A percentile compares a stretch with the other conserved stretches of the same genome.
Conservation (phyloP, 495 filamentous ascomycete genomes). For the Amniculicola lignicola region DNA sequence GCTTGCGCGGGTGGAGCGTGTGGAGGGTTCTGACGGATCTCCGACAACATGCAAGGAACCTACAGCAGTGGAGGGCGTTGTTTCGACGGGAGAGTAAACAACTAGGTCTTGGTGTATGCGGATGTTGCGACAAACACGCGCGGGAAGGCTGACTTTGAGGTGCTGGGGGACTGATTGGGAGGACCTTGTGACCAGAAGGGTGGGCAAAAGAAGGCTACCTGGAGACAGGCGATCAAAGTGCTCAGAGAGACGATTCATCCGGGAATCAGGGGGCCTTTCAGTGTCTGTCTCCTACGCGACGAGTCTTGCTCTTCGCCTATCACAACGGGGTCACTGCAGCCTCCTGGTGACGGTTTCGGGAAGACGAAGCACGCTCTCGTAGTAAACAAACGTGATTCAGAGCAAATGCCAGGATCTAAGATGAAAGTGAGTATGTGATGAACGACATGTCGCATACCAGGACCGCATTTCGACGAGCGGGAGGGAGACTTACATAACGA, state of each 20-base stretch:
- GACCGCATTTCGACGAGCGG: slow-evolving; percentile 15
- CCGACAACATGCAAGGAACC: slow-evolving; percentile 29
- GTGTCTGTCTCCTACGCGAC: slow-evolving; percentile 19
- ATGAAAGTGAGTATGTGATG: slow-evolving; percentile 23
- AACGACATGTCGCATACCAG: slow-evolving; percentile 25
- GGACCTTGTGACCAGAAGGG: slow-evolving; percentile 27
- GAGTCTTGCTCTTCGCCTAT: slow-evolving; percentile 23
- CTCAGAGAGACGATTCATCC: slow-evolving; percentile 31
- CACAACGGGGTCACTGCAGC: slow-evolving; percentile 11
- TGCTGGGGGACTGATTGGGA: slow-evolving; percentile 12
- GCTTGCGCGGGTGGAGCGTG: slow-evolving; percentile 13
- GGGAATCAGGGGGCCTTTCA: slow-evolving; percentile 32
- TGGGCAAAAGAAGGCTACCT: slow-evolving; percentile 18
- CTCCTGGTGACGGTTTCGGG: slow-evolving; percentile 29
- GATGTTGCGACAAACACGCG: slow-evolving; percentile 19
- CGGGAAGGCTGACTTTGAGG: slow-evolving; percentile 9
- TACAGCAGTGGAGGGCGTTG: slow-evolving; percentile 3
- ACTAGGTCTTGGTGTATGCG: slow-evolving; percentile 16
- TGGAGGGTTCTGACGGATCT: slow-evolving; percentile 7
- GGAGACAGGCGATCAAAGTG: slow-evolving; percentile 29
- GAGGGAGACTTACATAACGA: slow-evolving; percentile 29
- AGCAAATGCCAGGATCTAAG: slow-evolving; percentile 25
- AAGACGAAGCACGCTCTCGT: slow-evolving; percentile 13
- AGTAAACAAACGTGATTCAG: slow-evolving; percentile 30
- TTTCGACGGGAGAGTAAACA: slow-evolving; percentile 21